Evolutionary conservation across 495 filamentous ascomycete genomes (phyloP).

Genomic region (Podospora pseudocomata): DNA sequence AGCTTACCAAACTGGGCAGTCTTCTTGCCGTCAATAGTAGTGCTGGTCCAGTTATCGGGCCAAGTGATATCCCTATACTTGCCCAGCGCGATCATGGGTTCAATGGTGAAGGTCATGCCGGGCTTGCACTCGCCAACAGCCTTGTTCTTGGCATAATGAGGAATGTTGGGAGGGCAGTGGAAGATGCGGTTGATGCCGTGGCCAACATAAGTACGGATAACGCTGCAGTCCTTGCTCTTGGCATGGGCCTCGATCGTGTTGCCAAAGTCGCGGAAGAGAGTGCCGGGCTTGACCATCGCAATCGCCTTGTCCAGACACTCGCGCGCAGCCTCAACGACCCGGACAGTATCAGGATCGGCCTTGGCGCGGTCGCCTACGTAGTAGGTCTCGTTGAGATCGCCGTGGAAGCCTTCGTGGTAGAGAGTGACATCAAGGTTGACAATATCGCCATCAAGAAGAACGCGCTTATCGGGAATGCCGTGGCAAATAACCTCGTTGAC

Average conservation of each 20-base stretch:
- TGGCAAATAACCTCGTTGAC: conserved; percentile 96
- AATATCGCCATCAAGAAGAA: conserved; percentile 79
- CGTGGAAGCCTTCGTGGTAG: conserved; percentile 84
- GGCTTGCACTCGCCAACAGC: conserved; percentile 80
- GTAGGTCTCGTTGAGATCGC: conserved; percentile 89
- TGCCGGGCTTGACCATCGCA: conserved; percentile 79
- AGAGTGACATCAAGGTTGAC: conserved; percentile 85
- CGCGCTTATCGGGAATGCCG: conserved; percentile 79
- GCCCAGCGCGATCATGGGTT: conserved; percentile 85
- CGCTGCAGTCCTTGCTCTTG: conserved; percentile 71
- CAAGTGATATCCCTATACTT: conserved; percentile 78
- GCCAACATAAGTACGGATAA: conserved; percentile 85
- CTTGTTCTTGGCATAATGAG: conserved; percentile 90
- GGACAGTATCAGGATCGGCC: conserved; percentile 70
- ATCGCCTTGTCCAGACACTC: conserved; percentile 82
- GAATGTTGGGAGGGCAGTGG: conserved; percentile 79
- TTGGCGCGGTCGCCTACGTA: conserved; percentile 77
- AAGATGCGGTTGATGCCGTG: conserved; percentile 85
- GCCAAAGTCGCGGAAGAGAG: conserved; percentile 78
- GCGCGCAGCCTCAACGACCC: conserved; percentile 79
- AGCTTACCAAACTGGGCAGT: conserved; percentile 75
- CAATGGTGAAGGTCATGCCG: conserved; percentile 91
- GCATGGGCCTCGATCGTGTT: conserved; percentile 83
- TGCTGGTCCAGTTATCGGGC: conserved; percentile 90
- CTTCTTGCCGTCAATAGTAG: conserved; percentile 73